Conservation (phyloP, 345 rosid genomes). For the Sonneratia caseolaris region DNA sequence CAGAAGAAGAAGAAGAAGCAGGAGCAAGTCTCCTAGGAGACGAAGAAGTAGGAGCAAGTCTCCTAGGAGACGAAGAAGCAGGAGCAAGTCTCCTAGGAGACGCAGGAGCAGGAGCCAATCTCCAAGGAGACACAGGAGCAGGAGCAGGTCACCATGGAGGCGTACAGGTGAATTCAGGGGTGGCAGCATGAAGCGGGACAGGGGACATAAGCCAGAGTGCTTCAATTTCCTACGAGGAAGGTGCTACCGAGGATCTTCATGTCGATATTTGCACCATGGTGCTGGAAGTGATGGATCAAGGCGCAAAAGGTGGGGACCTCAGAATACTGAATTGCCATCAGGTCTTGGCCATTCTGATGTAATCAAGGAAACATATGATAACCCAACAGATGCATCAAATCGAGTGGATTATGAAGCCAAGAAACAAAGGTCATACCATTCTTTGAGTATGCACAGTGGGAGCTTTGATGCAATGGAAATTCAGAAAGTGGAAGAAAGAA, state of each 20-base stretch:
- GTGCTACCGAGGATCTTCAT: slow-evolving; percentile 52
- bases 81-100: slow-evolving; percentile 12
- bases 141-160: slow-evolving; percentile 14
- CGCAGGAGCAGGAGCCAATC: not conserved
- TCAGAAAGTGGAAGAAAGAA: slow-evolving; percentile 13
- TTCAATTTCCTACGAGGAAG: slow-evolving; percentile 50
- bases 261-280: slow-evolving; percentile 48
- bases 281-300: slow-evolving; percentile 25
- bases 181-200: slow-evolving; percentile 16
- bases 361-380: slow-evolving; percentile 18
- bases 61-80: slow-evolving; percentile 11
- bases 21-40: slow-evolving; percentile 13
- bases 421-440: slow-evolving; percentile 13
- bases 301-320: slow-evolving; percentile 24
- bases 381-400: slow-evolving; percentile 11
- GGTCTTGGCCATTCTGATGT: slow-evolving; percentile 13
- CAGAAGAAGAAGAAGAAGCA: slow-evolving; percentile 16
- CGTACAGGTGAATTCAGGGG: slow-evolving; percentile 7
- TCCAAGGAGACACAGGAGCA: slow-evolving; percentile 10
- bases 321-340: slow-evolving; percentile 17
- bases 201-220: slow-evolving; percentile 29
- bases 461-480: slow-evolving; percentile 13
- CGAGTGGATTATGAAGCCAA: slow-evolving; percentile 14
- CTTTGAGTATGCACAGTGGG: slow-evolving; percentile 10
- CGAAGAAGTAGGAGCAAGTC: slow-evolving; percentile 3